Conservation (phyloP, 2,329 filamentous ascomycete genomes). For the Stylonectria norvegica region DNA sequence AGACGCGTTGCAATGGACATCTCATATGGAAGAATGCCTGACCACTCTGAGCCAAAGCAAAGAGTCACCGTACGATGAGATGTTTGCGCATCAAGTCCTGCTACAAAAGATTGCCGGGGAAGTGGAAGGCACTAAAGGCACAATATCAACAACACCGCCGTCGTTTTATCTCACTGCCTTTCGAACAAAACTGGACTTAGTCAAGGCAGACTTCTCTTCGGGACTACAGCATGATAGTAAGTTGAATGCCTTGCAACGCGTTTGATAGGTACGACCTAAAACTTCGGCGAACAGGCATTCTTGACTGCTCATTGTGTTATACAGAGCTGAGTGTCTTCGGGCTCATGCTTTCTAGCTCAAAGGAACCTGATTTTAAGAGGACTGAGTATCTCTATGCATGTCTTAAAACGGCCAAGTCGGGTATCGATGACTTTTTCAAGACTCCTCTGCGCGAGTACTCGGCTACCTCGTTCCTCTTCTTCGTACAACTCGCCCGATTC, state of each 20-base stretch:
- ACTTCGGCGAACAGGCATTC: background rate
- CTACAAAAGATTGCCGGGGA: background rate
- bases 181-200: background rate
- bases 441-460: background rate
- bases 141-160: background rate
- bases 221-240: background rate
- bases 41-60: background rate
- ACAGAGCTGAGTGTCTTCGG: background rate
- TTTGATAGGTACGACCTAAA: background rate
- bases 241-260: background rate
- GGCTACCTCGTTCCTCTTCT: background rate
- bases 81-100: background rate
- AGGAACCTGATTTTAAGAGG: background rate
- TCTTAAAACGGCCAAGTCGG: background rate
- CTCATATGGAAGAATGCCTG: conserved; percentile 1
- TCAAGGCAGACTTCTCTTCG: background rate
- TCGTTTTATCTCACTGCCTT: background rate
- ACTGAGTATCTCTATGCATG: background rate
- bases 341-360: background rate
- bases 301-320: background rate
- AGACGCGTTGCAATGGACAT: conserved; percentile 2
- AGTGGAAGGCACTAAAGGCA: background rate
- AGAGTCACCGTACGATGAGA: conserved; percentile 1
- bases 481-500: background rate
- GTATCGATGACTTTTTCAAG: background rate